Percentiles rank a stretch among this genome's conserved stretches.
These are phyloP conservation scores for Umbelopsis sp. DNA, from an alignment of 192 early-diverging fungal species.

Conservation along the genomic window DNA sequence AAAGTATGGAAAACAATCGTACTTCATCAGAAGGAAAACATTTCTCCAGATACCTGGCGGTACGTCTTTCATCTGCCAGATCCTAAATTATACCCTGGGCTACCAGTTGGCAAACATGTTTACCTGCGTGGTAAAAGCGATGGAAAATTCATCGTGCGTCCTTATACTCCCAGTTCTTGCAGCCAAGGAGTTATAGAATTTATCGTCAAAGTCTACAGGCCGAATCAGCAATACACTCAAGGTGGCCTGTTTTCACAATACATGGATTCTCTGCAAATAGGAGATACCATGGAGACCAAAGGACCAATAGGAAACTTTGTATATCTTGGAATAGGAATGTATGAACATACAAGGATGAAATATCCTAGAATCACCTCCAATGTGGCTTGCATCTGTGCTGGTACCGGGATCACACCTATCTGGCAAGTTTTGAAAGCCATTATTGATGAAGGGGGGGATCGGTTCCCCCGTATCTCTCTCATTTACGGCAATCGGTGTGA, in stretches of 20 bases:
- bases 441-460: constrained; percentile 58
- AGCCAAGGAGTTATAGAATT: constrained; percentile 74
- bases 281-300: constrained; percentile 79
- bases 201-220: constrained; percentile 77
- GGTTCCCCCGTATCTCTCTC: constrained; percentile 74
- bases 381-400: constrained; percentile 84
- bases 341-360: neutral
- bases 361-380: constrained; percentile 49
- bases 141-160: constrained; percentile 64
- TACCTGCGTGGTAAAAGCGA: constrained; percentile 54
- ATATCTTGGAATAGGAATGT: constrained; percentile 57
- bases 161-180: constrained; percentile 78
- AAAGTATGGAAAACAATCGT: constrained; percentile 44
- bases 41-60: constrained; percentile 49
- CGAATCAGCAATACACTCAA: constrained; percentile 28
- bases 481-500: constrained; percentile 79
- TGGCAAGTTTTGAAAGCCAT: constrained; percentile 76
- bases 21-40: constrained; percentile 37
- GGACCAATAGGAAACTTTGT: constrained; percentile 77
- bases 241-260: constrained; percentile 67
- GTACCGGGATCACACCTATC: constrained; percentile 87
- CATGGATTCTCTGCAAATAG: constrained; percentile 67
- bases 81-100: constrained; percentile 53
- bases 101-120: constrained; percentile 65
- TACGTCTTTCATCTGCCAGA: constrained; percentile 55